Base-by-base conservation (phyloP, 1,284 basidiomycete species). In the Entoloma clypeatum region DNA sequence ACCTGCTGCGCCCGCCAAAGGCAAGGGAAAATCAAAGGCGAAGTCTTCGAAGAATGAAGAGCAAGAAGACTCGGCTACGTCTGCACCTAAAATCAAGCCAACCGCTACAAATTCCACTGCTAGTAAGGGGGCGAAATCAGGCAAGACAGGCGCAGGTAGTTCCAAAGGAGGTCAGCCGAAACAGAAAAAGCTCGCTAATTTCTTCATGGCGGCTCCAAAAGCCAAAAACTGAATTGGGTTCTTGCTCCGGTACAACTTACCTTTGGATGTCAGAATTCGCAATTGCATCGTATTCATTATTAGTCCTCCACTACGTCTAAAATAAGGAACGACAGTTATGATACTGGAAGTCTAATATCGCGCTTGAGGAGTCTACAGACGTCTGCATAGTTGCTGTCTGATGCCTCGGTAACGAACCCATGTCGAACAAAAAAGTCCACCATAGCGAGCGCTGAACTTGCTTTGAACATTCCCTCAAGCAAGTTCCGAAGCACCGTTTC, bases 341-440 rank as follows among this genome's bases (percentile, higher is more conserved):
- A 51, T 10, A 56, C 47, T 8, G 57, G 56, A 25, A 56, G 47
- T 17, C 50, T 48, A 19, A 59, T 51, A 33, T 52, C 51, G n/a
- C 51, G 49, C 41, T 55, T 57, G 32, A 63, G 42, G 26, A 50
- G 44, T 13, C 52, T 44, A 46, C 62, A 67, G n/a, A 70, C 48
- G 17, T 65, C 63, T 1, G 58, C 53, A 44, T 63, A 71, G 18
- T 47, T 53, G 5, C 65, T 58, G 51, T 78, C 75, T 19, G 67
- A 60, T 49, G 69, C 67, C 14, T 67, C 62, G 1, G 72, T 74
- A 23, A 76, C 57, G 30, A 70, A 57, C 2, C 73, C 72, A 41
- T 73, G 72, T 36, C 74, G 62, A 31, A 76, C 57, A 45, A 75
- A 58, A 52, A 78, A 78, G 48, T 77, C 72, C 17, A 77, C 59